A percentile compares a stretch with the other conserved stretches of the same genome.
Evolutionary conservation across 371 early-diverging fungal species (phyloP).

Genomic region (Mortierella polycephala): DNA sequence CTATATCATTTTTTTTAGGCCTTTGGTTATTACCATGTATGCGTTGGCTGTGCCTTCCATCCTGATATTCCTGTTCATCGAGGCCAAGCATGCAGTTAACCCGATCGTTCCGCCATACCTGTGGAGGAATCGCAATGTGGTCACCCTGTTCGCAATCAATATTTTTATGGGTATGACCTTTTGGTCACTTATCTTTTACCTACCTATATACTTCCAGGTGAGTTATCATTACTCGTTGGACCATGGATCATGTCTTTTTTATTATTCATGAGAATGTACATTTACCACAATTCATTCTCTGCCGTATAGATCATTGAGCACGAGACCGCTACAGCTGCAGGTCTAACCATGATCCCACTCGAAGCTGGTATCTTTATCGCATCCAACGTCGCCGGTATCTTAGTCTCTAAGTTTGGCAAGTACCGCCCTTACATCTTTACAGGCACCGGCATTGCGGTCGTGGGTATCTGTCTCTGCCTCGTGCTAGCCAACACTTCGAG

Average conservation of each 20-base stretch:
- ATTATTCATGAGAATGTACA: not conserved
- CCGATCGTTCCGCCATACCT: conserved; percentile 69
- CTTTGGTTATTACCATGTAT: conserved; percentile 68
- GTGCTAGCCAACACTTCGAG: conserved; percentile 50
- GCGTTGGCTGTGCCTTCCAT: conserved; percentile 60
- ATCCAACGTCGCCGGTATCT: conserved; percentile 53
- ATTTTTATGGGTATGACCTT: conserved; percentile 77
- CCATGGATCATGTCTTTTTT: not conserved
- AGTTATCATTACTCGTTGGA: too few species aligned
- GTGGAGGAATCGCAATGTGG: conserved; percentile 55
- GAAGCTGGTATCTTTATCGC: conserved; percentile 56
- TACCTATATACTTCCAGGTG: conserved; percentile 79
- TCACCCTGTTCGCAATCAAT: conserved; percentile 56
- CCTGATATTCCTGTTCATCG: conserved; percentile 64
- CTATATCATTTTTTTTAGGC: conserved; percentile 22
- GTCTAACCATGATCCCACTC: conserved; percentile 72
- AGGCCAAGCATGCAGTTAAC: conserved; percentile 64
- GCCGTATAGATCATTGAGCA: conserved; percentile 59
- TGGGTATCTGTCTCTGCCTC: conserved; percentile 59
- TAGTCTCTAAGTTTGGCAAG: conserved; percentile 54
- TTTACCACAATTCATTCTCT: conserved; percentile 3
- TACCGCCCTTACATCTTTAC: conserved; percentile 56
- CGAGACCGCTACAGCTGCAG: conserved; percentile 62
- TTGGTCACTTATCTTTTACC: conserved; percentile 75
- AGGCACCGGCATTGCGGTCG: conserved; percentile 56